Conservation (phyloP, 1,139 yeast genomes). For the Taiozyma onychis region DNA sequence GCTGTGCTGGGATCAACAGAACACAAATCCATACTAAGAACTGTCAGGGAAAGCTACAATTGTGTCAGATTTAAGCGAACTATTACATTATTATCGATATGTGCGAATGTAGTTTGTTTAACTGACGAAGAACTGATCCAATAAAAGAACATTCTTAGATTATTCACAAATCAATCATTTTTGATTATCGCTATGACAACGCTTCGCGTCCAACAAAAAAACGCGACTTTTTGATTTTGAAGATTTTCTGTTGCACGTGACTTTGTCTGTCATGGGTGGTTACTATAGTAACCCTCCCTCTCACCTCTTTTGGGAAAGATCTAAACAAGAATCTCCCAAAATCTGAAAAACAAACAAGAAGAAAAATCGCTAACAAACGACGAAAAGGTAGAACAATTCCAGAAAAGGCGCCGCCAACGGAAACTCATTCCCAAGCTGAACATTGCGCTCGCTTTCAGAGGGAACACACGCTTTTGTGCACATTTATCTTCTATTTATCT, state of each 20-base stretch:
- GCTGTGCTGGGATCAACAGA: not conserved
- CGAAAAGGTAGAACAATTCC: not conserved
- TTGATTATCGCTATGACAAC: not conserved
- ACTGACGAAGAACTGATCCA: not conserved
- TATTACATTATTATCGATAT: not conserved
- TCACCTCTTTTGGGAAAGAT: not conserved
- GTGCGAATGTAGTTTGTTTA: not conserved
- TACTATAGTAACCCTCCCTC: not conserved
- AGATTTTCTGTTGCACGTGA: not conserved
- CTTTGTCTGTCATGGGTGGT: not conserved
- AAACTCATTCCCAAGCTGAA: not conserved
- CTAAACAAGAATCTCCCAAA: slow-evolving; percentile 1
- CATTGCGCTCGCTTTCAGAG: not conserved
- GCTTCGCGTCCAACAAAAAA: not conserved
- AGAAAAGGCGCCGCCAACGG: not conserved
- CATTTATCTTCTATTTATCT: not conserved
- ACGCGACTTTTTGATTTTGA: too few species aligned
- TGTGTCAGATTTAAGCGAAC: not conserved
- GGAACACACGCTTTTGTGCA: not conserved
- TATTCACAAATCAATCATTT: not conserved
- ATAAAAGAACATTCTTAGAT: too few species aligned
- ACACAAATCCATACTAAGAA: not conserved
- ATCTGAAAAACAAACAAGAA: not conserved
- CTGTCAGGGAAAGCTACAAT: not conserved
- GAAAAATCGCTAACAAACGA: not conserved